phyloP scores from a whole-genome alignment of 2,329 filamentous ascomycete genomes.

The Coniosporium tulheliwenetii region DNA sequence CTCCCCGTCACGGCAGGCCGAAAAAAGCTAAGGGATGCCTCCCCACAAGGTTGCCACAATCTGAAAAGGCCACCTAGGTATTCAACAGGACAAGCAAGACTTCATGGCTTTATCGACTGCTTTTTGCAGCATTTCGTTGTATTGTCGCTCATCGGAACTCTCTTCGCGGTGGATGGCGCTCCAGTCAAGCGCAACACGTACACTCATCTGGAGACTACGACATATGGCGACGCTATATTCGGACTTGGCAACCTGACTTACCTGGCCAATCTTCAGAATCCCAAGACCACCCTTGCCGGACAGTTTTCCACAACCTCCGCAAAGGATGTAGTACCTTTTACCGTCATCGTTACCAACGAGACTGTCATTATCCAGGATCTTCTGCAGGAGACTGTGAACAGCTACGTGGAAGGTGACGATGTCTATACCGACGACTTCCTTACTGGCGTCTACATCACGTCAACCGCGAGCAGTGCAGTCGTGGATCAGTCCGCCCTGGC shows the following conservation, averaged over 20 bases:
- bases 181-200: no score
- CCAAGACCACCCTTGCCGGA: constrained; percentile 9
- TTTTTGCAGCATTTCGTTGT: no score
- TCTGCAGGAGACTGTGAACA: constrained; percentile 13
- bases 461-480: constrained; percentile 9
- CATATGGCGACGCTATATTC: constrained; percentile 17
- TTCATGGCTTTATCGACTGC: no score
- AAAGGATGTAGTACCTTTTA: constrained; percentile 9
- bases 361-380: constrained; percentile 12
- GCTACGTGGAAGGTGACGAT: constrained; percentile 19
- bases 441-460: constrained; percentile 15
- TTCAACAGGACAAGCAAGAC: no score
- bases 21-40: no score
- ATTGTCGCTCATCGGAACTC: no score
- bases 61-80: no score
- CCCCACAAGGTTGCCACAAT: no score
- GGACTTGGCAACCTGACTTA: constrained; percentile 20
- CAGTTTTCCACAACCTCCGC: constrained; percentile 1
- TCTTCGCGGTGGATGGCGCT: no score
- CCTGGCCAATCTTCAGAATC: constrained; percentile 18
- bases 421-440: constrained; percentile 21
- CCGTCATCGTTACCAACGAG: constrained; percentile 15
- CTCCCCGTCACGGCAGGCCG: no score
- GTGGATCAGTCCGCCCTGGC: constrained; percentile 9
- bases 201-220: no score